Conservation (phyloP, 768 basidiomycete genomes). For the Hydnomerulius pinastri region DNA sequence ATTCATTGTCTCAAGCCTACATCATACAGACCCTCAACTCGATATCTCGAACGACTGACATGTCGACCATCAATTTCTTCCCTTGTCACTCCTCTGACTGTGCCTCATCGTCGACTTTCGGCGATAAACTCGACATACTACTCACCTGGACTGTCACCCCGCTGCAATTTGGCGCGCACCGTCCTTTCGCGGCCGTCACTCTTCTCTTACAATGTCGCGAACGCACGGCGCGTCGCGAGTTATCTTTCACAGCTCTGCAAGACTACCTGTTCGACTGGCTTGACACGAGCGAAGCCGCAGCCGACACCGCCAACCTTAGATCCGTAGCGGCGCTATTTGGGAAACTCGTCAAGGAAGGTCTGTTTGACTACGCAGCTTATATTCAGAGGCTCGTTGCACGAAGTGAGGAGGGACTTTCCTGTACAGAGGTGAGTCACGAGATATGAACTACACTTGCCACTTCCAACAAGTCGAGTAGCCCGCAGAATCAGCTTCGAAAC, state of each 20-base stretch:
- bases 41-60: constrained; percentile 64
- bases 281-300: constrained; percentile 63
- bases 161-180: constrained; percentile 80
- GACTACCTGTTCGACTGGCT: constrained; percentile 83
- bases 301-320: constrained; percentile 53
- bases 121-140: constrained; percentile 71
- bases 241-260: constrained; percentile 64
- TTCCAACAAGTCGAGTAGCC: constrained; percentile 9
- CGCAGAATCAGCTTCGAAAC: constrained; percentile 47
- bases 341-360: constrained; percentile 64
- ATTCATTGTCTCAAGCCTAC: constrained; percentile 1
- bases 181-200: constrained; percentile 73
- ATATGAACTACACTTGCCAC: background rate
- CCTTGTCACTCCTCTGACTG: constrained; percentile 38
- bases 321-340: constrained; percentile 71
- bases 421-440: constrained; percentile 45
- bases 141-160: constrained; percentile 82
- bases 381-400: constrained; percentile 82
- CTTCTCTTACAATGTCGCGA: constrained; percentile 66
- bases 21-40: constrained; percentile 83
- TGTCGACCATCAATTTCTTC: constrained; percentile 61
- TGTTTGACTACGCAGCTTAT: constrained; percentile 76
- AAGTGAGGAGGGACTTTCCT: constrained; percentile 63
- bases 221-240: constrained; percentile 63
- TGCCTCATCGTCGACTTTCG: constrained; percentile 47